A percentile compares a stretch with the other conserved stretches of the same genome.
Evolutionary conservation across 2,329 filamentous ascomycete species (phyloP).

Genomic region (Aspergillus candidus): DNA sequence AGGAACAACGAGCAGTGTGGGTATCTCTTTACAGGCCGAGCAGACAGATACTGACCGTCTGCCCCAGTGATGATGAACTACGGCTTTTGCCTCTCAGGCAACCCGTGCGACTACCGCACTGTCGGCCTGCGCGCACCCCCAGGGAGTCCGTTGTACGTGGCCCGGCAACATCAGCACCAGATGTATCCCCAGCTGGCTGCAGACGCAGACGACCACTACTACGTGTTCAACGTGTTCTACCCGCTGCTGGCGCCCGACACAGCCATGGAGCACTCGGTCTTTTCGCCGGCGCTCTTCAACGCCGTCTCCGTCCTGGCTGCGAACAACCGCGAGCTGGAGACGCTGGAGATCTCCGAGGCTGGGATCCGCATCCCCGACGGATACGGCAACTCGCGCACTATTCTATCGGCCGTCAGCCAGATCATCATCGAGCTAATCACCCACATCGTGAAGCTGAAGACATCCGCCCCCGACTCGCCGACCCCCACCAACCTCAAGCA

Average conservation of each 20-base stretch:
- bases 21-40: conserved; percentile 4
- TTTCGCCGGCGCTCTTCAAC: conserved; percentile 40
- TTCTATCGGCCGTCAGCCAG: conserved; percentile 38
- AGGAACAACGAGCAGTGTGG: conserved; percentile 65
- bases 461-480: conserved; percentile 21
- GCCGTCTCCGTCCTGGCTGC: conserved; percentile 37
- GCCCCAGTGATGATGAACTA: conserved; percentile 40
- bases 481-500: conserved; percentile 36
- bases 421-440: conserved; percentile 37
- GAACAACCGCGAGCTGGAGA: conserved; percentile 37
- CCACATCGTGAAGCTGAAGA: conserved; percentile 32
- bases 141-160: conserved; percentile 33
- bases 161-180: conserved; percentile 29
- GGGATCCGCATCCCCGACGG: conserved; percentile 23
- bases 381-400: conserved; percentile 34
- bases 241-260: conserved; percentile 31
- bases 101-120: conserved; percentile 41
- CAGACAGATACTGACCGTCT: background rate
- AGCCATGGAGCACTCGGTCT: conserved; percentile 36
- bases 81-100: conserved; percentile 40
- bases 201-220: conserved; percentile 33
- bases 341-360: conserved; percentile 26
- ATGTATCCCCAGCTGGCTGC: conserved; percentile 28
- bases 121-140: conserved; percentile 35
- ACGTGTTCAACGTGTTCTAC: conserved; percentile 42